Percentiles rank a stretch among this genome's conserved stretches.
These are phyloP conservation scores for Mimosa pudica DNA, from an alignment of 306 rosid genomes.

Conservation along the genomic window DNA sequence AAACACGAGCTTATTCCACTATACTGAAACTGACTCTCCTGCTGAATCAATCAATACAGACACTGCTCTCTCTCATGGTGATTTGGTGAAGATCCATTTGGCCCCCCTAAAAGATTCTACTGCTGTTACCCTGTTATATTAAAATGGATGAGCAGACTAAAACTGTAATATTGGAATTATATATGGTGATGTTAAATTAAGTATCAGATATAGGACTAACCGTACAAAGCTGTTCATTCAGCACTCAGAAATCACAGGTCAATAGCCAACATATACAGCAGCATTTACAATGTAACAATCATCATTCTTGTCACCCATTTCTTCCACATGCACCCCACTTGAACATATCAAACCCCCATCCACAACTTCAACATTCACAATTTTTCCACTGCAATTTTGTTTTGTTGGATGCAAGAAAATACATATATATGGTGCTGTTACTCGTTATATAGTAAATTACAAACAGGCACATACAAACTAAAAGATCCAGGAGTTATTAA, in stretches of 20 bases:
- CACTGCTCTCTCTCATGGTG: conserved; percentile 9
- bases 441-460: background rate
- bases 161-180: background rate
- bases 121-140: background rate
- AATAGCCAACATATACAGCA: conserved; percentile 95
- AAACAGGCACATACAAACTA: too few relatives aligned
- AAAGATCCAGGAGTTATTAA: too few relatives aligned
- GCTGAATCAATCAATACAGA: background rate
- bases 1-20: background rate
- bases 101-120: background rate
- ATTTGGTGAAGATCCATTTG: background rate
- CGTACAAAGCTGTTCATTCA: conserved; percentile 20
- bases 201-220: conserved; percentile 4
- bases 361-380: conserved; percentile 78
- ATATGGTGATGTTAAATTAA: background rate
- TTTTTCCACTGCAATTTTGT: conserved; percentile 69
- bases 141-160: background rate
- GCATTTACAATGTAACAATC: conserved; percentile 96
- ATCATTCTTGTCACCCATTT: conserved; percentile 97
- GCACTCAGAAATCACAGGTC: conserved; percentile 31
- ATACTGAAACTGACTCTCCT: background rate
- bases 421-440: background rate
- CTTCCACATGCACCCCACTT: conserved; percentile 91
- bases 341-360: conserved; percentile 98
- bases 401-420: background rate